These are phyloP conservation scores for Basidioascus undulatus DNA, from an alignment of 768 basidiomycete species.

Conservation along the genomic window DNA sequence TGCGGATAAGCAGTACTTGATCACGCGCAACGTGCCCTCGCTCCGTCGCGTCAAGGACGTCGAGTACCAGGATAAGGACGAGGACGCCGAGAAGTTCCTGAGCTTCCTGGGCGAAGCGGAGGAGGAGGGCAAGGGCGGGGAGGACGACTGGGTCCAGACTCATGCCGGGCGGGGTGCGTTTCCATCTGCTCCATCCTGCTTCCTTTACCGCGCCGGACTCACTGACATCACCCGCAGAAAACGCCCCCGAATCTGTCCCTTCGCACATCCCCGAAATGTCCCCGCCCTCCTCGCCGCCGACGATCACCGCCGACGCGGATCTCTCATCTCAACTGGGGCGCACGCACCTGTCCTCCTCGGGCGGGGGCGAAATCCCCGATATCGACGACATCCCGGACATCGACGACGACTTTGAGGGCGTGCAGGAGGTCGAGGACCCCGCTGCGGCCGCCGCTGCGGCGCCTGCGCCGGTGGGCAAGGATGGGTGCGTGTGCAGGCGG, in stretches of 20 bases:
- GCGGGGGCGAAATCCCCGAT: conserved; percentile 44
- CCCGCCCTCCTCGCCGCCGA: too few species aligned
- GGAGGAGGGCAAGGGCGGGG: conserved; percentile 27
- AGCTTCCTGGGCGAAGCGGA: conserved; percentile 34
- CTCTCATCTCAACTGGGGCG: conserved; percentile 4
- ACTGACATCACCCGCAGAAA: too few species aligned
- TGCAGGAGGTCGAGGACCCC: conserved; percentile 70
- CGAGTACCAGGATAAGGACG: conserved; percentile 43
- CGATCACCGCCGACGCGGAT: conserved; percentile 4
- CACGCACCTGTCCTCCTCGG: conserved; percentile 3
- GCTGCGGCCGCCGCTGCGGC: conserved; percentile 19
- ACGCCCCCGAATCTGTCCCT: too few species aligned
- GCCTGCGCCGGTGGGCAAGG: too few species aligned
- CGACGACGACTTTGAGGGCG: conserved; percentile 54
- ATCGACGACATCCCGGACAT: conserved; percentile 97
- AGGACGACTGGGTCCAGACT: conserved; percentile 95
- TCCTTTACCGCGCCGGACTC: too few species aligned
- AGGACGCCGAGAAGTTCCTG: conserved; percentile 80
- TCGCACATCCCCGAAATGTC: too few species aligned
- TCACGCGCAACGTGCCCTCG: conserved; percentile 90
- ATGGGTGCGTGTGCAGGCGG: too few species aligned
- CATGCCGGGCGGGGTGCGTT: conserved; percentile 44
- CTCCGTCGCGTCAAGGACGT: conserved; percentile 74
- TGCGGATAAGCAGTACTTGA: conserved; percentile 80
- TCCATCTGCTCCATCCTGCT: not conserved